Evolutionary conservation across 148 eudicot genomes (phyloP).

Genomic region (Heliamphora exappendiculata): DNA sequence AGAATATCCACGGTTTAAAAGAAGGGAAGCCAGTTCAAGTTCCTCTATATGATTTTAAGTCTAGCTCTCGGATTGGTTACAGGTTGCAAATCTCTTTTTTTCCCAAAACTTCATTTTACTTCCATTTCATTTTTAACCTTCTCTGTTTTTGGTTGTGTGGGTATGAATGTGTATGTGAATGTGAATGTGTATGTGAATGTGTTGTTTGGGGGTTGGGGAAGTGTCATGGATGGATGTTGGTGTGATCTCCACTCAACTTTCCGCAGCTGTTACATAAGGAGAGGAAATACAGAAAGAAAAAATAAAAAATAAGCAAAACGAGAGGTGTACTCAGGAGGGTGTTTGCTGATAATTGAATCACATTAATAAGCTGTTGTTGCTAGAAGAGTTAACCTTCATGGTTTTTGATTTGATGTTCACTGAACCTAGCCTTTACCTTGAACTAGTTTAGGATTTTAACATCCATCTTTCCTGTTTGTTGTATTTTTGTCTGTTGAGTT

Average conservation of each 20-base stretch:
- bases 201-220: too few species aligned
- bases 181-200: too few species aligned
- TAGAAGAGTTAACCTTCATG: neutral
- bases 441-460: neutral
- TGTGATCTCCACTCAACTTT: neutral
- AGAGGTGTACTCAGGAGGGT: neutral
- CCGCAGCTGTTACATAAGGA: neutral
- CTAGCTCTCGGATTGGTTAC: slow-evolving; percentile 88
- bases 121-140: neutral
- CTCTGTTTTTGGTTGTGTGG: neutral
- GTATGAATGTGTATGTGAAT: neutral
- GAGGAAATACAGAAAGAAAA: neutral
- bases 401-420: neutral
- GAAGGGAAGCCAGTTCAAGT: slow-evolving; percentile 79
- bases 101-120: neutral
- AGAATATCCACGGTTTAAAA: slow-evolving; percentile 66
- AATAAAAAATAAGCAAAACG: neutral
- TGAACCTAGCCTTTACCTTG: neutral
- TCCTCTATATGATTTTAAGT: slow-evolving; percentile 88
- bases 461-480: neutral
- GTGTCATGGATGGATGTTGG: neutral
- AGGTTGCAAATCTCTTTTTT: slow-evolving; percentile 32
- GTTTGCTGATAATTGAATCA: neutral
- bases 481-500: neutral
- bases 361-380: slow-evolving; percentile 1